A percentile compares a stretch with the other conserved stretches of the same genome.
Conservation (phyloP, 1,284 basidiomycete genomes). For the Heliocybe sulcata region DNA sequence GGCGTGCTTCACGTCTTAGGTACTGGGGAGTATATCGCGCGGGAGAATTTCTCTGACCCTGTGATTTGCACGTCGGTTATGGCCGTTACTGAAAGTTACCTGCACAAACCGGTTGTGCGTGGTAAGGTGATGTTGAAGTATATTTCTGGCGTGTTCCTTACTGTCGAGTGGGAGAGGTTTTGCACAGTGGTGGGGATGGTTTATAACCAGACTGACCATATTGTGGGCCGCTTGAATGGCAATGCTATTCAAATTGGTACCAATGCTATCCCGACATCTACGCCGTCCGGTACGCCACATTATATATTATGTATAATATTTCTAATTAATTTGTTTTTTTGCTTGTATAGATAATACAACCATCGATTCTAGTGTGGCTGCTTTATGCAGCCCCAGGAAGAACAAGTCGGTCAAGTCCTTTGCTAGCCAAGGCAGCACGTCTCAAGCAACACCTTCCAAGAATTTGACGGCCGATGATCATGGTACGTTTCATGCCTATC, state of each 20-base stretch:
- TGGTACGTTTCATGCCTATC: background rate
- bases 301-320: no score
- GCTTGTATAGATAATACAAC: no score
- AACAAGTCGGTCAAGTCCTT: no score
- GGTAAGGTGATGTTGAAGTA: background rate
- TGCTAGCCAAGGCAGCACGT: no score
- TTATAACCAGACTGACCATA: background rate
- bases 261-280: no score
- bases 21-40: no score
- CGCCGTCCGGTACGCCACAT: no score
- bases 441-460: no score
- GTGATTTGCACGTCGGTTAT: background rate
- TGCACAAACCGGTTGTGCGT: background rate
- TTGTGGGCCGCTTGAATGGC: background rate
- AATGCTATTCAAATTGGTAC: background rate
- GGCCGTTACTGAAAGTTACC: background rate
- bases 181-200: background rate
- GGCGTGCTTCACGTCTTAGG: background rate
- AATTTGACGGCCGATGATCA: no score
- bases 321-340: no score
- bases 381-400: no score
- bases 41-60: background rate
- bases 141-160: background rate
- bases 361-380: no score
- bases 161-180: background rate